A percentile compares a stretch with the other conserved stretches of the same genome.
Conservation (phyloP, 2,329 filamentous ascomycete species). For the Aspergillus cejpii region DNA sequence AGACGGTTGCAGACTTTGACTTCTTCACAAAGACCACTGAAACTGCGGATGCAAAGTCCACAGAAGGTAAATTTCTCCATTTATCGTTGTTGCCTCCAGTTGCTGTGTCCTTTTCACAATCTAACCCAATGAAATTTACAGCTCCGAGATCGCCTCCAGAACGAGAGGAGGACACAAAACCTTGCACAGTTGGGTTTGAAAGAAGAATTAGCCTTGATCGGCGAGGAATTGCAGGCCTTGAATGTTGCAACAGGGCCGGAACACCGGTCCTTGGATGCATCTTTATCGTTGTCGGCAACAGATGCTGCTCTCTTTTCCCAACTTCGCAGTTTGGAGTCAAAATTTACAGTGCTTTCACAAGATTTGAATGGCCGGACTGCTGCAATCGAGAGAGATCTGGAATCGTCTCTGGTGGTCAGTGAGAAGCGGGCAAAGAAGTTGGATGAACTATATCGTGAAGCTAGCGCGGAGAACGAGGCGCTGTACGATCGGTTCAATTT, state of each 20-base stretch:
- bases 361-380: constrained; percentile 57
- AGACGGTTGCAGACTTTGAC: constrained; percentile 47
- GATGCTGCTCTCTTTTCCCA: constrained; percentile 39
- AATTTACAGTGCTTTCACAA: constrained; percentile 54
- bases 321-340: constrained; percentile 61
- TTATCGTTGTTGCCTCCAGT: constrained; percentile 1
- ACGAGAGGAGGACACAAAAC: constrained; percentile 67
- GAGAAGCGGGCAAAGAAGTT: constrained; percentile 75
- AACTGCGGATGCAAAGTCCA: constrained; percentile 59
- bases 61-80: constrained; percentile 54
- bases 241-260: constrained; percentile 31
- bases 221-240: constrained; percentile 63
- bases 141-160: constrained; percentile 73
- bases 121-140: constrained; percentile 19
- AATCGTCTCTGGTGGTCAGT: constrained; percentile 62
- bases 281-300: constrained; percentile 12
- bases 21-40: constrained; percentile 64
- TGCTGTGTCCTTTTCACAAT: neutral
- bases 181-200: constrained; percentile 63
- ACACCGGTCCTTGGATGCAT: constrained; percentile 11
- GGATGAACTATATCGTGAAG: constrained; percentile 82
- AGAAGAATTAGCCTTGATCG: constrained; percentile 71
- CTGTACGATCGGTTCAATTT: constrained; percentile 87
- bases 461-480: constrained; percentile 83
- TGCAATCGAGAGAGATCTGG: constrained; percentile 62